Evolutionary conservation across 177 flowering plant species (phyloP), one percentile per base, ranked within the genome.

Genomic region (Vitis hybrid): DNA sequence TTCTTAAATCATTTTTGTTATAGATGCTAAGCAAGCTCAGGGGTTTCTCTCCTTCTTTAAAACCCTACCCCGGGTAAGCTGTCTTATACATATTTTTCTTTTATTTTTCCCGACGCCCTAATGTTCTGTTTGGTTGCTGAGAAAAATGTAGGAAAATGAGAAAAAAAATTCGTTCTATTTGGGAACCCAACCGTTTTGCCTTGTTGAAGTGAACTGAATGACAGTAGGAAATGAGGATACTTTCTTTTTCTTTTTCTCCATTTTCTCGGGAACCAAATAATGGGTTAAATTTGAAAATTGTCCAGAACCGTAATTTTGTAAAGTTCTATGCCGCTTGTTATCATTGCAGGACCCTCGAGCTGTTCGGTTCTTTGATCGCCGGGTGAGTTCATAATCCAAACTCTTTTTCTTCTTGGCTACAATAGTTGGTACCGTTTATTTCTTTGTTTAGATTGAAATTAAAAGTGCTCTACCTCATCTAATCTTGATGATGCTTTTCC

Each of bases 41-140:
- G 98, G 99, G 82, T 95, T 95, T 80, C 89, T 93, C 30, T 83
- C 97, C n/a, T 91, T 93, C 83, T 91, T 87, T 87, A 91, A 88
- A 86, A 85, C 86, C 84, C 88, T 95, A 70, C 91, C 97, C 66
- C 65, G 70, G 62, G 98, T 95, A 80, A 82, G 85, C 65, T 26
- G n/a, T 13, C 60, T 21, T 49, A 66, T 56, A n/a, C 50, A 62
- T 17, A 51, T 11, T 51, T 19, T 6, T 11, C 56, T 63, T 21
- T 23, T 1, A 10, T 11, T 19, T 62, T 6, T 58, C 48, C 17
- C 13, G 11, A 15, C 10, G 56, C 60, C 58, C 48, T 60, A 1
- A 4, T 52, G 10, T n/a, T 4, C 58, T 74, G 64, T 54, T 64
- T 60, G 66, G 18, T 70, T 61, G 45, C 17, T 64, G 50, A 26